Percentiles rank a stretch among this genome's conserved stretches.
These are phyloP conservation scores for Odontarrhena argentea DNA, from an alignment of 345 rosid genomes.

Conservation along the genomic window DNA sequence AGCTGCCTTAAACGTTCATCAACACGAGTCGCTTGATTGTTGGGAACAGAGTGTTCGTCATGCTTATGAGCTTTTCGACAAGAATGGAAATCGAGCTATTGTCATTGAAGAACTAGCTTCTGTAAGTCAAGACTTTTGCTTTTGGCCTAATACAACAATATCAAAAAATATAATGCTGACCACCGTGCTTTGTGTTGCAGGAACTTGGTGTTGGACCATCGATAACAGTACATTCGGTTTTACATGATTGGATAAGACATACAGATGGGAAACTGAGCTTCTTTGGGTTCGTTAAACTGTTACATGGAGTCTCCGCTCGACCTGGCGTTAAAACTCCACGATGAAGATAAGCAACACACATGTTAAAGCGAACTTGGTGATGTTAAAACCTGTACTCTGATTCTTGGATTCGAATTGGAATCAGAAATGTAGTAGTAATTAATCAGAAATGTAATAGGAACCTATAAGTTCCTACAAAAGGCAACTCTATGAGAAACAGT, in stretches of 20 bases:
- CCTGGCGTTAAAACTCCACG: slow-evolving; percentile 35
- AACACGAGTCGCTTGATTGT: slow-evolving; percentile 71
- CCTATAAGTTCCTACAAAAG: slow-evolving; percentile 13
- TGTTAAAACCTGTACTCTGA: slow-evolving; percentile 21
- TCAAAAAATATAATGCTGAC: neutral
- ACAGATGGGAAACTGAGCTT: slow-evolving; percentile 88
- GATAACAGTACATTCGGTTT: slow-evolving; percentile 78
- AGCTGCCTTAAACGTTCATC: slow-evolving; percentile 84
- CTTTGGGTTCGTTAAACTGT: slow-evolving; percentile 76
- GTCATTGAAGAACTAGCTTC: slow-evolving; percentile 93
- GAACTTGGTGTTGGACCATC: slow-evolving; percentile 96
- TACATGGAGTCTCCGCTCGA: slow-evolving; percentile 79
- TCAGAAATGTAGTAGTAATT: slow-evolving; percentile 7
- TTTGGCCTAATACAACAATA: slow-evolving; percentile 1
- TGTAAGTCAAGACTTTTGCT: slow-evolving; percentile 46
- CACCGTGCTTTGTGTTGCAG: slow-evolving; percentile 44
- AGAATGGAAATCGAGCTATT: slow-evolving; percentile 80
- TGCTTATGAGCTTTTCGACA: slow-evolving; percentile 83
- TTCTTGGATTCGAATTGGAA: slow-evolving; percentile 30
- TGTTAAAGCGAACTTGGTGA: neutral
- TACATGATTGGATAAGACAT: slow-evolving; percentile 88
- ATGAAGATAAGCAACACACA: slow-evolving; percentile 13
- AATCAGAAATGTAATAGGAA: neutral
- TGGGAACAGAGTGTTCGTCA: slow-evolving; percentile 82
- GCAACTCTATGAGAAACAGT: neutral